These are phyloP conservation scores for Geum urbanum DNA, from an alignment of 306 rosid genomes.

Conservation along the genomic window DNA sequence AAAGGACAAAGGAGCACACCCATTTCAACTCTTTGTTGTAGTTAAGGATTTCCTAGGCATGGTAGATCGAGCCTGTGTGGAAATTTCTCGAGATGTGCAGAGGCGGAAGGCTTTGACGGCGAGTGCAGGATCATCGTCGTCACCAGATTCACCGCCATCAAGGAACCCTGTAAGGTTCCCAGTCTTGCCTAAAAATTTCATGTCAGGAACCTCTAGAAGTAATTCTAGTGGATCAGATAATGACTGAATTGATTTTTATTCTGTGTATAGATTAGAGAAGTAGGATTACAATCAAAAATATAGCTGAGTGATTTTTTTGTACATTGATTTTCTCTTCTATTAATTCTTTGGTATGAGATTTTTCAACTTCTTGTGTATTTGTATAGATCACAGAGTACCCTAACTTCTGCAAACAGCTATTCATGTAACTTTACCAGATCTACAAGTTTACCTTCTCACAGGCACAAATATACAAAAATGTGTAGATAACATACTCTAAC, in stretches of 20 bases:
- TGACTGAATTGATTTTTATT: constrained; percentile 16
- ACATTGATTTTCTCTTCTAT: background rate
- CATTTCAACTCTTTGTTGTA: constrained; percentile 64
- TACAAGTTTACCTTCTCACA: constrained; percentile 3
- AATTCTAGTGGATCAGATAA: constrained; percentile 35
- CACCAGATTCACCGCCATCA: constrained; percentile 20
- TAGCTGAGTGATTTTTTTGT: constrained; percentile 9
- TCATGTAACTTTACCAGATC: background rate
- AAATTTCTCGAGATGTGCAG: constrained; percentile 63
- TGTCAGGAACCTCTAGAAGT: constrained; percentile 40
- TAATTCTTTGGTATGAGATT: constrained; percentile 2
- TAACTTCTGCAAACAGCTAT: background rate
- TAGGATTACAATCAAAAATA: background rate
- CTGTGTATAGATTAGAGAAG: constrained; percentile 6
- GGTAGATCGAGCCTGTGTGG: constrained; percentile 87
- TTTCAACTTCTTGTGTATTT: background rate
- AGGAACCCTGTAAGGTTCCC: constrained; percentile 36
- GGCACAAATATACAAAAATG: constrained; percentile 5
- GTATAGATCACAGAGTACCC: background rate
- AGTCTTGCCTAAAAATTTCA: constrained; percentile 40
- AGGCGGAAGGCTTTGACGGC: constrained; percentile 42
- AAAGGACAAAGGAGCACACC: constrained; percentile 47
- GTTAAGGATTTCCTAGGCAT: constrained; percentile 79
- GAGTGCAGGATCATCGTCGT: constrained; percentile 28
- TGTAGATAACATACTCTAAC: constrained; percentile 1